These are phyloP conservation scores for Trichoderma atrobrunneum DNA, from an alignment of 2,329 filamentous ascomycete species.

Conservation along the genomic window DNA sequence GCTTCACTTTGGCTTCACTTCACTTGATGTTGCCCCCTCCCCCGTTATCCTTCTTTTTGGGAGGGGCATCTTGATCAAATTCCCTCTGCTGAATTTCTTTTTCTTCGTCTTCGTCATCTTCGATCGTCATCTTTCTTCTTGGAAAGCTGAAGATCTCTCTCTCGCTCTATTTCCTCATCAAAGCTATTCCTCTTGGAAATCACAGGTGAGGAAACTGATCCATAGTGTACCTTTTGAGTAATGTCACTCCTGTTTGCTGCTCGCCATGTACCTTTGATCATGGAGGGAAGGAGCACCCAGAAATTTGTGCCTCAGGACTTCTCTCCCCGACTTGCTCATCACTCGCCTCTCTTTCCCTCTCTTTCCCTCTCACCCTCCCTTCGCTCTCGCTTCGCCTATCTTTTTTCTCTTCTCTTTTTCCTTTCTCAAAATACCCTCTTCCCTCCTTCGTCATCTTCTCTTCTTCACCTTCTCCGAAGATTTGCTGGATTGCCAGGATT, in stretches of 20 bases:
- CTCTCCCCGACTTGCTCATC: neutral
- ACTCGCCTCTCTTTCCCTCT: neutral
- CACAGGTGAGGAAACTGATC: neutral
- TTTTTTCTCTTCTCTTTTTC: neutral
- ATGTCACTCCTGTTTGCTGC: neutral
- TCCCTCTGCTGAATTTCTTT: neutral
- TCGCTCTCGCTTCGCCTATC: neutral
- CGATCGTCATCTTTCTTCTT: neutral
- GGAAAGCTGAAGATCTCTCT: neutral
- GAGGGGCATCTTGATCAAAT: neutral
- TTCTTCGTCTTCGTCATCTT: neutral
- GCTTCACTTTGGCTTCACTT: conserved; percentile 1
- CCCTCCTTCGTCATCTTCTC: neutral
- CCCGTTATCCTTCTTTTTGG: neutral
- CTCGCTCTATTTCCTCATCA: neutral
- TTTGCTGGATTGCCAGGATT: neutral
- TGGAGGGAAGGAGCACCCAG: neutral
- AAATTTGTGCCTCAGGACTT: neutral
- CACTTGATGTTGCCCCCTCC: neutral
- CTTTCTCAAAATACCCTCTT: neutral
- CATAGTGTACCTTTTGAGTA: neutral
- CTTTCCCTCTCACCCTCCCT: neutral
- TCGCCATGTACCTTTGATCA: neutral
- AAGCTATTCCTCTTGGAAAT: neutral
- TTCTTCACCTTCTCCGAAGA: neutral